Percentiles rank a stretch among this genome's conserved stretches.
Evolutionary conservation across 805 yeast species (phyloP).

Genomic region (Myxozyma nipponensis): DNA sequence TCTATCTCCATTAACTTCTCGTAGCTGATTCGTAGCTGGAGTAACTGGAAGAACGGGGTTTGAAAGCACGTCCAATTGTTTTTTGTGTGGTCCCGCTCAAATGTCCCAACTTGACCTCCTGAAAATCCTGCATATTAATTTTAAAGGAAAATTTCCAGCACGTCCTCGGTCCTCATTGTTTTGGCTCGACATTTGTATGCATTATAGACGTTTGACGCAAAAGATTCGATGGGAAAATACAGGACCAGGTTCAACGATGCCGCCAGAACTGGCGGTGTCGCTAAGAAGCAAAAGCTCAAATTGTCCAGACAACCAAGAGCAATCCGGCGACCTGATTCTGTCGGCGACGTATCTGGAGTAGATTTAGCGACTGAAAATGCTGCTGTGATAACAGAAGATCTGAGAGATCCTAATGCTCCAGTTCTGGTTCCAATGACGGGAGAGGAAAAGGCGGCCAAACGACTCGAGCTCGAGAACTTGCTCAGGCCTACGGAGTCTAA

Average conservation of each 20-base stretch:
- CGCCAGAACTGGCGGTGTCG: slow-evolving; percentile 79
- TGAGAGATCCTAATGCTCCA: slow-evolving; percentile 55
- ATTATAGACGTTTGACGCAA: neutral
- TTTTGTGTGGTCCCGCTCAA: too few species aligned
- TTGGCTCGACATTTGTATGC: neutral
- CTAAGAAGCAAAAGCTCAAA: slow-evolving; percentile 68
- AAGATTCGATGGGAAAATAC: slow-evolving; percentile 67
- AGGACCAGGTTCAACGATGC: slow-evolving; percentile 77
- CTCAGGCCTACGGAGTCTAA: slow-evolving; percentile 64
- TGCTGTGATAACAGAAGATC: slow-evolving; percentile 3
- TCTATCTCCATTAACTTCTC: too few species aligned
- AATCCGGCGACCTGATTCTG: slow-evolving; percentile 44
- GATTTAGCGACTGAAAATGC: neutral
- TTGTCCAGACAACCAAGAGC: slow-evolving; percentile 66
- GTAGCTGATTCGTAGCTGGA: too few species aligned
- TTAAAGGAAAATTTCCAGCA: too few species aligned
- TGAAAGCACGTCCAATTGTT: too few species aligned
- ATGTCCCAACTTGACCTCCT: too few species aligned
- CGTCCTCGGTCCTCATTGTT: too few species aligned
- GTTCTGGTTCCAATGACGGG: slow-evolving; percentile 58
- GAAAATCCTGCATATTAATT: too few species aligned
- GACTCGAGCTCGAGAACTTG: slow-evolving; percentile 58
- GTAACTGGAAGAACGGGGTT: too few species aligned
- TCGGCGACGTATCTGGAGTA: neutral
- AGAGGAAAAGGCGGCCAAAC: slow-evolving; percentile 60